Percentiles rank a stretch among this genome's conserved stretches.
These are phyloP conservation scores for Dimargaris cristalligena DNA, from an alignment of 192 early-diverging fungal species.

Conservation along the genomic window DNA sequence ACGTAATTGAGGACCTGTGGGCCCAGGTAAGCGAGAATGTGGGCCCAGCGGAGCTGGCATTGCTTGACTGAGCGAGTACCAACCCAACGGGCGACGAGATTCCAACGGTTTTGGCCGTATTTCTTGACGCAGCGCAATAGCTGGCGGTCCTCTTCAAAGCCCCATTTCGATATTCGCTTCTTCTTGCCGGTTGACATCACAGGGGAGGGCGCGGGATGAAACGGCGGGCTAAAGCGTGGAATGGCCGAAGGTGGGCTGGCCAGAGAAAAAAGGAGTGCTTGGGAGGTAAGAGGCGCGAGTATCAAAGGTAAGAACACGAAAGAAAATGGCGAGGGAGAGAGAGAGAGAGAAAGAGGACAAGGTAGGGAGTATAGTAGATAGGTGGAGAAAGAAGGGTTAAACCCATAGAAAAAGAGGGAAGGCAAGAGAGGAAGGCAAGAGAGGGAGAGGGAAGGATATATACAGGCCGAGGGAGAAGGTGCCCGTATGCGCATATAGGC, in stretches of 20 bases:
- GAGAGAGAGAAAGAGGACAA: background rate
- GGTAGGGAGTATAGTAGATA: too few species aligned
- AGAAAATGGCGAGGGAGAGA: background rate
- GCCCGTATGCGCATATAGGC: background rate
- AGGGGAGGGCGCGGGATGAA: background rate
- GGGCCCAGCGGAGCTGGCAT: conserved; percentile 3
- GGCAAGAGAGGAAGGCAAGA: background rate
- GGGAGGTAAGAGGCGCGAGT: background rate
- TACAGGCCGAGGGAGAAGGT: background rate
- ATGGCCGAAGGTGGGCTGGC: background rate
- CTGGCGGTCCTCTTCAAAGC: conserved; percentile 10
- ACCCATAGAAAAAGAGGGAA: background rate
- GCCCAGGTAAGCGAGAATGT: conserved; percentile 4
- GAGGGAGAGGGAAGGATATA: background rate
- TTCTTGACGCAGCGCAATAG: conserved; percentile 8
- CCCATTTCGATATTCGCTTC: background rate
- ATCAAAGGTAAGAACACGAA: background rate
- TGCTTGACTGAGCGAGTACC: conserved; percentile 8
- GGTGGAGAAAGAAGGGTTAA: too few species aligned
- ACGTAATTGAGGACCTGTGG: conserved; percentile 10
- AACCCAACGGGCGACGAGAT: conserved; percentile 8
- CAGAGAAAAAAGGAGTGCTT: background rate
- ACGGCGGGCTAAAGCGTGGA: background rate
- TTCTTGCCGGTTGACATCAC: background rate
- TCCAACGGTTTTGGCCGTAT: conserved; percentile 1